Percentiles rank a stretch among this genome's conserved stretches.
These are phyloP conservation scores for Cyberlindnera mrakii DNA, from an alignment of 805 yeast genomes.

Conservation along the genomic window DNA sequence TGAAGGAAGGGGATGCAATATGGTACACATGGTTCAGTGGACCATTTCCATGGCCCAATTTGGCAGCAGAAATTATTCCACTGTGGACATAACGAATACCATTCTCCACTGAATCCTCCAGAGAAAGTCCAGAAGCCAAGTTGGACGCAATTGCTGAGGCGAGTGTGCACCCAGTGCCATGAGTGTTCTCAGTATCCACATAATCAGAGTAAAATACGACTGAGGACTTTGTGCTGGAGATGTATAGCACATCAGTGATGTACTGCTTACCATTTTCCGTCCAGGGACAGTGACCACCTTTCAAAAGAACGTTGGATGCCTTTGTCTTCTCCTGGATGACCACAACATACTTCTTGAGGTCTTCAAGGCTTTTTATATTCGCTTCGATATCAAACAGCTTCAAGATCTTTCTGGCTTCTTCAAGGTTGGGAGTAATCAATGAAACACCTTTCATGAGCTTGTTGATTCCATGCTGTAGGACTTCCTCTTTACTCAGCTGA, in stretches of 20 bases:
- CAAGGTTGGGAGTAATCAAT: constrained; percentile 68
- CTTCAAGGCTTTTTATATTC: constrained; percentile 32
- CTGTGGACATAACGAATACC: constrained; percentile 62
- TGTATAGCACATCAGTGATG: constrained; percentile 50
- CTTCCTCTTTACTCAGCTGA: constrained; percentile 41
- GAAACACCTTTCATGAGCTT: constrained; percentile 46
- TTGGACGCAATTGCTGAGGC: constrained; percentile 77
- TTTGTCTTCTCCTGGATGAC: constrained; percentile 32
- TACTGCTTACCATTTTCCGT: constrained; percentile 22
- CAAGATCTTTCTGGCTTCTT: constrained; percentile 51
- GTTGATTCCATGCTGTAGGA: constrained; percentile 37
- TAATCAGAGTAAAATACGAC: constrained; percentile 40
- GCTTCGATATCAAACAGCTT: constrained; percentile 25
- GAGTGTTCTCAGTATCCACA: constrained; percentile 50
- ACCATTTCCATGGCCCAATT: constrained; percentile 54
- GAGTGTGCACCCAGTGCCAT: constrained; percentile 90
- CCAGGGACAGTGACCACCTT: constrained; percentile 76
- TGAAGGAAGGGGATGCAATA: constrained; percentile 15
- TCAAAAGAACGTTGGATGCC: constrained; percentile 54
- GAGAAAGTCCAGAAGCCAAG: constrained; percentile 47
- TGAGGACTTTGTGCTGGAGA: constrained; percentile 11
- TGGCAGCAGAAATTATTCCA: constrained; percentile 45
- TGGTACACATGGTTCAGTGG: constrained; percentile 66
- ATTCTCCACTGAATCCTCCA: constrained; percentile 45
- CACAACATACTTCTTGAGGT: constrained; percentile 33